Percentiles rank a stretch among this genome's conserved stretches.
phyloP scores from a whole-genome alignment of 352 stramenopile genomes.

The Phytopythium chamaehyphon region DNA sequence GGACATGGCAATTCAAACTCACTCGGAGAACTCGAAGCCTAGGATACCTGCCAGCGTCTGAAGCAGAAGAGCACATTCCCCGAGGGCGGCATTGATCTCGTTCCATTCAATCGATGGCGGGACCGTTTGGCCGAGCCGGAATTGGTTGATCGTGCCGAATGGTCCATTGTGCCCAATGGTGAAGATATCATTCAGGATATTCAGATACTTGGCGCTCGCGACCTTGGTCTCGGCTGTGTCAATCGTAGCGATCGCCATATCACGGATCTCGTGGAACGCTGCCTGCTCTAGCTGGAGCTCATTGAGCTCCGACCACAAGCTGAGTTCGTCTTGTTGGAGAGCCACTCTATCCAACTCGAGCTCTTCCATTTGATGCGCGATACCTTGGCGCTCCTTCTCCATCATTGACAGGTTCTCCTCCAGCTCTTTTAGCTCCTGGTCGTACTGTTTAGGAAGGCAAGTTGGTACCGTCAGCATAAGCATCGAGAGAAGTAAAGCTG shows the following conservation, averaged over 20 bases:
- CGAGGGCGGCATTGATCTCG: constrained; percentile 84
- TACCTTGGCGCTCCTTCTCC: constrained; percentile 52
- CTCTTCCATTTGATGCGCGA: constrained; percentile 42
- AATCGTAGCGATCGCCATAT: constrained; percentile 48
- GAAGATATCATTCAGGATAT: constrained; percentile 75
- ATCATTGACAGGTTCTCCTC: constrained; percentile 66
- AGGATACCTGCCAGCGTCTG: constrained; percentile 55
- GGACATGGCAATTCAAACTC: constrained; percentile 14
- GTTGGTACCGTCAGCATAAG: too few relatives aligned
- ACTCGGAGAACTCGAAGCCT: constrained; percentile 68
- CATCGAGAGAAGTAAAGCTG: neutral
- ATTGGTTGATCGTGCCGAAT: constrained; percentile 85
- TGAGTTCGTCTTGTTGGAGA: constrained; percentile 46
- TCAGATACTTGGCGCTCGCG: constrained; percentile 38
- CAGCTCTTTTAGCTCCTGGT: constrained; percentile 52
- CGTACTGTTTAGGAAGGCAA: too few relatives aligned
- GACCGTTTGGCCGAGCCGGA: constrained; percentile 65
- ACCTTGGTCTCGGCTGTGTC: constrained; percentile 51
- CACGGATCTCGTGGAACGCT: constrained; percentile 51
- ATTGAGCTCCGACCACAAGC: constrained; percentile 59
- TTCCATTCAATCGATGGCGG: constrained; percentile 77
- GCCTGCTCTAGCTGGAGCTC: constrained; percentile 38
- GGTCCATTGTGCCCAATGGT: constrained; percentile 62
- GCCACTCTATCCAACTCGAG: constrained; percentile 46
- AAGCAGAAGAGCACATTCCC: constrained; percentile 67